Evolutionary conservation across 352 stramenopile species (phyloP).

Genomic region (Nothophytophthora sp.): DNA sequence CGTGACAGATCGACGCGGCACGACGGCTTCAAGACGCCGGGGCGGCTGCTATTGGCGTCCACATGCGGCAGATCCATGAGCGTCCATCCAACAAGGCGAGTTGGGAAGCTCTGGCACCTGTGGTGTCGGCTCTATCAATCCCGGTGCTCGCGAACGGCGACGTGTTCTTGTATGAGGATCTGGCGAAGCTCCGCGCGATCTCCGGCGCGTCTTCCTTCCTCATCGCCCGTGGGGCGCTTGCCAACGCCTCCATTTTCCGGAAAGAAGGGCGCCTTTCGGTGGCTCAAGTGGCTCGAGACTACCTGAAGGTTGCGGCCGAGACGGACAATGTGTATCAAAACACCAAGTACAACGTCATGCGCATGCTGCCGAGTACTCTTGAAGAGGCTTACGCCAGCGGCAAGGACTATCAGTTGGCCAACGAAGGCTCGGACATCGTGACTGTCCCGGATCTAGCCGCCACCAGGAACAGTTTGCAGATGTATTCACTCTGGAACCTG

Average conservation of each 20-base stretch:
- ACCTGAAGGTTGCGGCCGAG: slow-evolving; percentile 74
- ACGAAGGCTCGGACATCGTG: slow-evolving; percentile 26
- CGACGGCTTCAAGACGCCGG: slow-evolving; percentile 66
- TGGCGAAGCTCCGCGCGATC: slow-evolving; percentile 55
- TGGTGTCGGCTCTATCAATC: slow-evolving; percentile 74
- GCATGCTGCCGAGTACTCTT: slow-evolving; percentile 76
- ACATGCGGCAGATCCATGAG: slow-evolving; percentile 68
- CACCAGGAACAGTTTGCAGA: slow-evolving; percentile 64
- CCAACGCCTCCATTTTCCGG: slow-evolving; percentile 85
- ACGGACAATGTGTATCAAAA: slow-evolving; percentile 90
- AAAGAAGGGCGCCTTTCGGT: slow-evolving; percentile 62
- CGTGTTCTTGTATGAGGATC: slow-evolving; percentile 76
- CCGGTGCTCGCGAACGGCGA: slow-evolving; percentile 91
- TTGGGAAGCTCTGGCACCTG: slow-evolving; percentile 66
- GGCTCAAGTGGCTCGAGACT: slow-evolving; percentile 65
- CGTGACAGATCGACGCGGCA: slow-evolving; percentile 60
- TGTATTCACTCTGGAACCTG: slow-evolving; percentile 77
- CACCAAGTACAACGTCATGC: slow-evolving; percentile 90
- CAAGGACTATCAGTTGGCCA: slow-evolving; percentile 28
- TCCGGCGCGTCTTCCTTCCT: slow-evolving; percentile 80
- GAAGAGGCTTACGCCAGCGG: slow-evolving; percentile 36
- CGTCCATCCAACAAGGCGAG: slow-evolving; percentile 67
- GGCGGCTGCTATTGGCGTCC: slow-evolving; percentile 67
- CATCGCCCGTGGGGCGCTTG: slow-evolving; percentile 78
- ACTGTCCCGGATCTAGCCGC: slow-evolving; percentile 63